Evolutionary conservation across 805 yeast genomes (phyloP), one percentile per base, ranked within the genome.

Genomic region (Maudiozyma saulgeensis): DNA sequence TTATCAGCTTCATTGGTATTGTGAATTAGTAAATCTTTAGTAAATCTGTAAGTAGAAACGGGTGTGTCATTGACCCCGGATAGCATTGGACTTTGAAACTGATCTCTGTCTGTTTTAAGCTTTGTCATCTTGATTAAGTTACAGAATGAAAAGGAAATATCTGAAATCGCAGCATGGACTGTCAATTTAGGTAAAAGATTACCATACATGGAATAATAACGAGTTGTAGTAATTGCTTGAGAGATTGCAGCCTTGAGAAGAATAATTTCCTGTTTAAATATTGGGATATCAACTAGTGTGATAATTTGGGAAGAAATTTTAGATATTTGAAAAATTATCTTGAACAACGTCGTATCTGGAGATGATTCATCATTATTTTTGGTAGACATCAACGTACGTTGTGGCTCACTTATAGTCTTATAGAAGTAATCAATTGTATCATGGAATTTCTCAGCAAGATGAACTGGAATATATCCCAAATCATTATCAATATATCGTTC

Each of bases 121-220:
- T 55, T 55, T 2, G 51, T 47, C 12, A 46, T 40, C 15, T 53
- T 48, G 18, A 84, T 59, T 48, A 82, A 72, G 54, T 82, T 85
- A 59, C 85, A 82, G 23, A 83, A 68, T 2, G 82, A 68, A 60
- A 81, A 82, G 7, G 82, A 74, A 35, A 89, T 69, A 59, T 89
- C 96, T 42, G 85, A 77, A 9, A 87, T 68, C 0, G 97, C 82
- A 21, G 88, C 77, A 65, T 87, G 84, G 18, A 89, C 75, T 2
- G 88, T 76, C 19, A 84, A 68, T 47, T 74, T 76, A 0, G 96
- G 96, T 49, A 87, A 67, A 2, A 86, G 59, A 21, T 47, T 38
- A 4, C 76, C 70, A 56, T 84, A 82, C 11, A 81, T 68, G 0
- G 85, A 78, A 63, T 72, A 84, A 60, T 87, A 87, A 58, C 96